Evolutionary conservation across 2,329 filamentous ascomycete species (phyloP), one percentile per base, ranked within the genome.

Genomic region (Colletotrichum sublineola): DNA sequence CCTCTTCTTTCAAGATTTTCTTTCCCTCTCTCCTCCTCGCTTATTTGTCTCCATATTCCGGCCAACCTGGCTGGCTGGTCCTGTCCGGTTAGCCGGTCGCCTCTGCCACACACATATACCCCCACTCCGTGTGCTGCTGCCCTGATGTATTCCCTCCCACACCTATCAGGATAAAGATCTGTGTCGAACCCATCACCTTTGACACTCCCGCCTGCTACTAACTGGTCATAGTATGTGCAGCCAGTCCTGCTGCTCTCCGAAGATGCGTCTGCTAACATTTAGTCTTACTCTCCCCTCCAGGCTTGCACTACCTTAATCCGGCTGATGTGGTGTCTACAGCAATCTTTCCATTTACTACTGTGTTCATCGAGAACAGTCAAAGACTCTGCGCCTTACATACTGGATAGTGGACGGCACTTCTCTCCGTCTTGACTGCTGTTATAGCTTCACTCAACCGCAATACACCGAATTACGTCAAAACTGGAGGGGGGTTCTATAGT

Each of bases 101-200:
- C 62, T 73, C 52, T 67, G 24, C 58, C 60, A 63, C 70, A 50
- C 58, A 73, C 46, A 48, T 9, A 48, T 12, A 20, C 44, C 62
- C 71, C 71, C 71, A 73, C 71, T 71, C 67, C 61, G 50, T 60
- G 52, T 12, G 33, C 44, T 63, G 46, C 61, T 65, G 67, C 56
- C 63, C 62, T 67, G 40, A 63, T 63, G 62, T 68, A 67, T 36
- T 52, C 38, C 36, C 40, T 71, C 68, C 67, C 71, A 73, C 62
- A 63, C 67, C 62, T 63, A 73, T 73, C 62, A 67, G 61, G 67
- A 58, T 64, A 65, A 65, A 65, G 66, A 18, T 44, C 67, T 56
- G 12, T 20, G 31, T 63, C 46, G 61, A 73, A 46, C 33, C 56
- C 40, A 29, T 52, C 56, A 29, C 5, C 55, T 63, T 53, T 71